phyloP scores from a whole-genome alignment of 306 rosid genomes.

The Fragaria iinumae region DNA sequence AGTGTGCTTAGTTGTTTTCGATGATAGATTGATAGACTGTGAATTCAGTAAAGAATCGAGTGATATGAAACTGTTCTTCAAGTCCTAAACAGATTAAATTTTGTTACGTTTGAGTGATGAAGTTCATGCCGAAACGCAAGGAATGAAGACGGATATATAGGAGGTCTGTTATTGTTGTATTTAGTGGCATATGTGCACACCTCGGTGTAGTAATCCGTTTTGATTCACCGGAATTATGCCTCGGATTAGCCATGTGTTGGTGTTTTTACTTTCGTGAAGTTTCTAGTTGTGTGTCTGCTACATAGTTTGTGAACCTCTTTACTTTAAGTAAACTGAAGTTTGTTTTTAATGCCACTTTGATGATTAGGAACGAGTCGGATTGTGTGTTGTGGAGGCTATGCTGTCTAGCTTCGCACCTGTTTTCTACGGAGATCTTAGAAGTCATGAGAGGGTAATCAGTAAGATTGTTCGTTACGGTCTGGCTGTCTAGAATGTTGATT shows the following conservation, averaged over 20 bases:
- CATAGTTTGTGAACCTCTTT: not conserved
- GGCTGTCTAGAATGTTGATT: constrained; percentile 5
- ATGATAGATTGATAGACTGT: not conserved
- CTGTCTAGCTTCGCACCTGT: constrained; percentile 66
- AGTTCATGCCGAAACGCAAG: not conserved
- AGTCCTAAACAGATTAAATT: not conserved
- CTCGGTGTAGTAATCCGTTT: not conserved
- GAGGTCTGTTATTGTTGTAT: not conserved
- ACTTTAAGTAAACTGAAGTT: not conserved
- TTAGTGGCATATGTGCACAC: not conserved
- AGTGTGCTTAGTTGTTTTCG: not conserved
- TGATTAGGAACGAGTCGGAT: constrained; percentile 65
- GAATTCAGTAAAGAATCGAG: not conserved
- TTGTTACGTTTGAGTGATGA: not conserved
- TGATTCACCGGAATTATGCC: not conserved
- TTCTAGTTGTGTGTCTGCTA: not conserved
- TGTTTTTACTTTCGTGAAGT: not conserved
- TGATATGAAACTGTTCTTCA: not conserved
- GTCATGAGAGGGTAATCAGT: constrained; percentile 75
- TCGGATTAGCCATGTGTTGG: not conserved
- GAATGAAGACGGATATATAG: not conserved
- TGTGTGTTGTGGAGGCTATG: constrained; percentile 84
- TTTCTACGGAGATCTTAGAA: constrained; percentile 86
- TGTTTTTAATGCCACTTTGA: not conserved
- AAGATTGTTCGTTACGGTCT: not conserved